A percentile compares a stretch with the other conserved stretches of the same genome.
These are phyloP conservation scores for Ploettnerulaceae sp. DNA, from an alignment of 2,329 filamentous ascomycete genomes.

Conservation along the genomic window DNA sequence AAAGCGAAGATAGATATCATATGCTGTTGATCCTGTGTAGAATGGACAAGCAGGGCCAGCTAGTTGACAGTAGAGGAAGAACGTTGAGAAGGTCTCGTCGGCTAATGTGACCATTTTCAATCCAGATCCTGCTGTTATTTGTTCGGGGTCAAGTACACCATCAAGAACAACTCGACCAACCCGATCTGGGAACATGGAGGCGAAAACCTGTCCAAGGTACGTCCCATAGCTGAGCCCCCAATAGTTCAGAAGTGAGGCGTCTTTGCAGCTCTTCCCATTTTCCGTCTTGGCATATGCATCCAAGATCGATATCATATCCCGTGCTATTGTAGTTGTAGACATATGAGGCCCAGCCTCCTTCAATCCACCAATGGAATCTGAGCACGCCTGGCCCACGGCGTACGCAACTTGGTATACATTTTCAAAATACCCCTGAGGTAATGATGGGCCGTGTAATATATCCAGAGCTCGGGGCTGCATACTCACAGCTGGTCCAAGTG, in stretches of 20 bases:
- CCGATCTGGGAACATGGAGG: slow-evolving; percentile 37
- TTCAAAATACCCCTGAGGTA: not conserved
- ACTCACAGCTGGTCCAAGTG: not conserved
- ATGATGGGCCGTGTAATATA: not conserved
- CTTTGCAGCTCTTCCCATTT: too few species aligned
- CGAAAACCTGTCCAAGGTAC: slow-evolving; percentile 39
- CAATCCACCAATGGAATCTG: not conserved
- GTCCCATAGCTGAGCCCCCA: slow-evolving; percentile 47
- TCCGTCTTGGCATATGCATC: slow-evolving; percentile 9
- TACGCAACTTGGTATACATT: not conserved
- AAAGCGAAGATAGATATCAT: slow-evolving; percentile 24
- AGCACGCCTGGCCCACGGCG: slow-evolving; percentile 35
- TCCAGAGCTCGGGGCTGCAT: not conserved
- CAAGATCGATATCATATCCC: slow-evolving; percentile 21
- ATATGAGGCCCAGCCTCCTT: slow-evolving; percentile 8
- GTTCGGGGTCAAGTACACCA: slow-evolving; percentile 27
- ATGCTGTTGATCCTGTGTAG: slow-evolving; percentile 20
- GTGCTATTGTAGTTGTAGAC: slow-evolving; percentile 17
- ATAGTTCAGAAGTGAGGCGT: slow-evolving; percentile 31
- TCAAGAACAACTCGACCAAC: slow-evolving; percentile 37
- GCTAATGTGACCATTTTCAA: too few species aligned
- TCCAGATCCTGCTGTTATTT: too few species aligned
- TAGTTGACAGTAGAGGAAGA: slow-evolving; percentile 29
- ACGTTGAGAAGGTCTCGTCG: slow-evolving; percentile 25
- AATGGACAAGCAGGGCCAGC: slow-evolving; percentile 32